A percentile compares a stretch with the other conserved stretches of the same genome.
Conservation (phyloP, 345 rosid species). For the Diplotaxis tenuifolia region DNA sequence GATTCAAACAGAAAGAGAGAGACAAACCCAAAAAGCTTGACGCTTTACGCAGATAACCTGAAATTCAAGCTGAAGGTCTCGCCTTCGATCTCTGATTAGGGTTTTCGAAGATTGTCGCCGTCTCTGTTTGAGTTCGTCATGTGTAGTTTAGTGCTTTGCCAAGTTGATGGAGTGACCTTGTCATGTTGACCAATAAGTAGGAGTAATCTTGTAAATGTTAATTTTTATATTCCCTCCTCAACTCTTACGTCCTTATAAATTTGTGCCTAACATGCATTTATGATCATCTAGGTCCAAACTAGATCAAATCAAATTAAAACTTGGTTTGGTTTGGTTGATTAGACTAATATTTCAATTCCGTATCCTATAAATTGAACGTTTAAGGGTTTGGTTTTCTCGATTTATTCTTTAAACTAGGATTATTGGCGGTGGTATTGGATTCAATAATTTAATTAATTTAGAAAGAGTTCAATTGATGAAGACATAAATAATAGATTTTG, state of each 20-base stretch:
- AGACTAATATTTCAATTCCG: neutral
- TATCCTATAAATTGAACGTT: neutral
- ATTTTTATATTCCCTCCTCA: neutral
- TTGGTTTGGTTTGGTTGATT: neutral
- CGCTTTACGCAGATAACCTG: neutral
- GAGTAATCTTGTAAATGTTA: neutral
- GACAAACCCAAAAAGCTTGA: neutral
- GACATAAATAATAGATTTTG: too few species aligned
- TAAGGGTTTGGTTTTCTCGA: neutral
- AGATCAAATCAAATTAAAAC: neutral
- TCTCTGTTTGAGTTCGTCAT: neutral
- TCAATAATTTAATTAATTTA: too few species aligned
- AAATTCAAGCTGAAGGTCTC: neutral
- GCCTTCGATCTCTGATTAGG: neutral
- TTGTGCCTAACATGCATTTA: neutral
- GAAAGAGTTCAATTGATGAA: too few species aligned
- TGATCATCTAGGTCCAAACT: neutral
- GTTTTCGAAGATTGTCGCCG: conserved; percentile 8
- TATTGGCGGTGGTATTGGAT: too few species aligned
- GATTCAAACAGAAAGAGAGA: neutral
- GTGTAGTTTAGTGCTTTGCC: neutral
- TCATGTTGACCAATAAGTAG: neutral
- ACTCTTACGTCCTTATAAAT: neutral
- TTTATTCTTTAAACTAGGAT: too few species aligned
- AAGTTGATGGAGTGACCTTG: neutral